phyloP scores from a whole-genome alignment of 371 early-diverging fungal genomes.

The Lichtheimia ramosa region DNA sequence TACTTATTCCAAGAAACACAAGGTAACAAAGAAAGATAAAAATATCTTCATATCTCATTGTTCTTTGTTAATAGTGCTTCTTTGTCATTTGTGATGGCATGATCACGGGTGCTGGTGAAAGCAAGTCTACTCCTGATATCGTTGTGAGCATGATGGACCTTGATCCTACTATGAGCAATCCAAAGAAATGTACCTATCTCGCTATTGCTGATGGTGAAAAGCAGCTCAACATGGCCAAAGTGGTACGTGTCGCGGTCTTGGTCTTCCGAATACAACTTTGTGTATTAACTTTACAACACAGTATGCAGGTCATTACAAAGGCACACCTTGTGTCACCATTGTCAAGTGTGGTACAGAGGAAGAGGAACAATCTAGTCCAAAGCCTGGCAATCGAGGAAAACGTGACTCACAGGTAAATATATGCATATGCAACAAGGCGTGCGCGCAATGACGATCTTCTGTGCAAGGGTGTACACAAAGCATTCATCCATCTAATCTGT shows the following conservation, averaged over 20 bases:
- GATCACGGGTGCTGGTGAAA: constrained; percentile 51
- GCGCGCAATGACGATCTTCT: no score
- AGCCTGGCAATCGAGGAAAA: constrained; percentile 97
- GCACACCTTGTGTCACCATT: constrained; percentile 84
- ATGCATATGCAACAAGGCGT: not conserved
- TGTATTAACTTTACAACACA: constrained; percentile 64
- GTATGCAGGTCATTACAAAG: constrained; percentile 91
- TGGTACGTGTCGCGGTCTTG: constrained; percentile 38
- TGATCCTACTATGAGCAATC: constrained; percentile 53
- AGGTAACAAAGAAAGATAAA: constrained; percentile 19
- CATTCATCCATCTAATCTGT: not conserved
- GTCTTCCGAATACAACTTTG: constrained; percentile 28
- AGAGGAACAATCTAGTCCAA: constrained; percentile 57
- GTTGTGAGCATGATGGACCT: constrained; percentile 70
- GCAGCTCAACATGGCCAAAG: constrained; percentile 92
- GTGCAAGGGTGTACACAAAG: no score
- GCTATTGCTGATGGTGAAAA: constrained; percentile 91
- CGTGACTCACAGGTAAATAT: constrained; percentile 92
- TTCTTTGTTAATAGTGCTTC: constrained; percentile 19
- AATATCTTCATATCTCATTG: no score
- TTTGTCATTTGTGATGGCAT: constrained; percentile 52
- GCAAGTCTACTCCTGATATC: constrained; percentile 71
- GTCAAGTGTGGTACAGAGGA: constrained; percentile 87
- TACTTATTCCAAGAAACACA: constrained; percentile 55
- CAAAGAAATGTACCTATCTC: constrained; percentile 74